phyloP scores from a whole-genome alignment of 495 filamentous ascomycete species.

The Massariosphaeria phaeospora region DNA sequence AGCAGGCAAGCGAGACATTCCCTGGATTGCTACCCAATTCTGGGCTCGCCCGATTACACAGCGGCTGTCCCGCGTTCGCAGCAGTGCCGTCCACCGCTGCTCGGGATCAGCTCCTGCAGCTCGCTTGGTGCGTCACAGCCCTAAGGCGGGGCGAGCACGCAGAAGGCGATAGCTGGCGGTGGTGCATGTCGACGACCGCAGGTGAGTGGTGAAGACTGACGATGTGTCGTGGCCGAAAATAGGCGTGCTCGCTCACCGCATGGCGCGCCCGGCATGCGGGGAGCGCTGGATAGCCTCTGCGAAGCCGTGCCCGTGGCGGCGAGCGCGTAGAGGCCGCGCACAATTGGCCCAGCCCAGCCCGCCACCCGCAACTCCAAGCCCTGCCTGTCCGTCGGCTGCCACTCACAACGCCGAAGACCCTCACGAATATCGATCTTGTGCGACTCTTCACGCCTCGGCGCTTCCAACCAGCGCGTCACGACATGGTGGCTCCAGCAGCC shows the following conservation, averaged over 20 bases:
- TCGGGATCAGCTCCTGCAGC: constrained; percentile 4
- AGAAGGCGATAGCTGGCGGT: background rate
- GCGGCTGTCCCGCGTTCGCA: too few relatives aligned
- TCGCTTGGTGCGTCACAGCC: constrained; percentile 12
- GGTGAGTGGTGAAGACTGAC: too few relatives aligned
- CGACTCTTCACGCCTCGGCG: background rate
- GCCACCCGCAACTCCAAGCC: background rate
- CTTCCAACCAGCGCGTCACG: background rate
- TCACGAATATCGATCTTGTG: background rate
- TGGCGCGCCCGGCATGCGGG: background rate
- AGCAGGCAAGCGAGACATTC: too few relatives aligned
- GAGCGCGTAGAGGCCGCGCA: constrained; percentile 20
- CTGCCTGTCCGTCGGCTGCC: background rate
- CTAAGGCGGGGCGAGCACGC: constrained; percentile 15
- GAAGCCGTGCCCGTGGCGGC: background rate
- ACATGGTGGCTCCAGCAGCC: background rate
- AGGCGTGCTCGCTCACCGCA: background rate
- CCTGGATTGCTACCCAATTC: too few relatives aligned
- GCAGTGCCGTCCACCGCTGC: background rate
- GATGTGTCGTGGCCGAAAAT: too few relatives aligned
- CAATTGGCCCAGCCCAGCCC: constrained; percentile 17
- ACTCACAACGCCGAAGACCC: constrained; percentile 18
- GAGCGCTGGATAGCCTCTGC: background rate
- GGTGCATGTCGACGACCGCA: background rate
- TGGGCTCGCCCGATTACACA: too few relatives aligned